Conservation (phyloP, 2,329 filamentous ascomycete genomes). For the Pseudocercospora pini-densiflorae region DNA sequence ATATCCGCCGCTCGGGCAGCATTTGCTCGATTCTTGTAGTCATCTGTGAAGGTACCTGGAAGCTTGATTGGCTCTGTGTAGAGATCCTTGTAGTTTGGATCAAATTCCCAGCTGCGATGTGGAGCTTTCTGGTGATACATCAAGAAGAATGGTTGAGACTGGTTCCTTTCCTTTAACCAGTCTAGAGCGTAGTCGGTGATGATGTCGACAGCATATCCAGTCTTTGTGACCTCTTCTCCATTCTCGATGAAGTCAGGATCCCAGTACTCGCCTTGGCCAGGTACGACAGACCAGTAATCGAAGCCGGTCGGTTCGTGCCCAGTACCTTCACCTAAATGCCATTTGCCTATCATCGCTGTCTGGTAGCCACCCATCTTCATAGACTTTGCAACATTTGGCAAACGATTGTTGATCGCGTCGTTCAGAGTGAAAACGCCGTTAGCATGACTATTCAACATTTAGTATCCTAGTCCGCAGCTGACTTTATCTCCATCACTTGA, state of each 20-base stretch:
- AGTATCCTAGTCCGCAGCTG: too few relatives aligned
- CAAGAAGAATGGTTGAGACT: conserved; percentile 53
- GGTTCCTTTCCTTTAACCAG: conserved; percentile 42
- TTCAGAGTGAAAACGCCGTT: conserved; percentile 58
- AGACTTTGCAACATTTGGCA: conserved; percentile 59
- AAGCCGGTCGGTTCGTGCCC: conserved; percentile 56
- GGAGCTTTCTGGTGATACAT: conserved; percentile 64
- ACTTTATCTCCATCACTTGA: too few relatives aligned
- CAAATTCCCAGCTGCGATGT: conserved; percentile 58
- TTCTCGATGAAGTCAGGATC: conserved; percentile 56
- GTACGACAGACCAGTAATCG: conserved; percentile 58
- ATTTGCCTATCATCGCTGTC: conserved; percentile 60
- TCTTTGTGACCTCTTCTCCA: conserved; percentile 37
- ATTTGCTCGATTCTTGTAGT: conserved; percentile 59
- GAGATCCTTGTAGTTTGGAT: conserved; percentile 54
- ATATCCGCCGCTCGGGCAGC: conserved; percentile 58
- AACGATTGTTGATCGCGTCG: conserved; percentile 54
- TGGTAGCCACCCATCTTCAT: conserved; percentile 53
- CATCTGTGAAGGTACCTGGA: conserved; percentile 58
- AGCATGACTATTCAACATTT: conserved; percentile 52
- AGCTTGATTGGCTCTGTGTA: conserved; percentile 54
- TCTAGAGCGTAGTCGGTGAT: conserved; percentile 57
- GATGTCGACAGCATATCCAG: conserved; percentile 58
- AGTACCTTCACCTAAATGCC: conserved; percentile 57
- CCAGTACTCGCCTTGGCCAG: conserved; percentile 58